Conservation (phyloP, 805 yeast genomes). For the Starmerella geochares region DNA sequence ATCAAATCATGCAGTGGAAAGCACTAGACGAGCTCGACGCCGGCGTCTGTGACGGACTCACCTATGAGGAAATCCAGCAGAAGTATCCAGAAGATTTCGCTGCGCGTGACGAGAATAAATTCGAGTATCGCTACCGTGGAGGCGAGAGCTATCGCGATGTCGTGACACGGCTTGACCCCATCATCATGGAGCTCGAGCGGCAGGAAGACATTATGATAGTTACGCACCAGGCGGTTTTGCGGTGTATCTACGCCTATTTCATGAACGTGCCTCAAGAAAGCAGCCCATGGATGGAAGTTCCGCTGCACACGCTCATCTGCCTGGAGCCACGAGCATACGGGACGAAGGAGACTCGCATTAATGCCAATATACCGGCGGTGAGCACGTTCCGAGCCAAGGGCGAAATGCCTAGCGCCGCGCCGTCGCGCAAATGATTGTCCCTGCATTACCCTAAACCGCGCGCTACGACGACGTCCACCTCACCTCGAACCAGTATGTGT, state of each 20-base stretch:
- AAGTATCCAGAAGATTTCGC: slow-evolving; percentile 87
- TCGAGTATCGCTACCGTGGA: slow-evolving; percentile 89
- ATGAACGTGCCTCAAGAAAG: slow-evolving; percentile 98
- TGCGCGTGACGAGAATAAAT: slow-evolving; percentile 92
- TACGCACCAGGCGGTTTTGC: slow-evolving; percentile 93
- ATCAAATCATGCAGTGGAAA: slow-evolving; percentile 83
- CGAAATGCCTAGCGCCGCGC: slow-evolving; percentile 35
- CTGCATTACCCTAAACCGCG: slow-evolving; percentile 1
- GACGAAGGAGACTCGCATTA: slow-evolving; percentile 77
- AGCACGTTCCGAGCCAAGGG: slow-evolving; percentile 94
- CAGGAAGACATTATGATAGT: slow-evolving; percentile 92
- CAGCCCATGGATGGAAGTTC: slow-evolving; percentile 98
- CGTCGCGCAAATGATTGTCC: slow-evolving; percentile 1
- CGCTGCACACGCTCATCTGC: slow-evolving; percentile 86
- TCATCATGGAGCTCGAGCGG: slow-evolving; percentile 95
- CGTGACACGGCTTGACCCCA: slow-evolving; percentile 88
- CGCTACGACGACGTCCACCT: background rate
- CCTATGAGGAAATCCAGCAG: slow-evolving; percentile 82
- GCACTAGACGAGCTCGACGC: slow-evolving; percentile 96
- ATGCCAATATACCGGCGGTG: slow-evolving; percentile 96
- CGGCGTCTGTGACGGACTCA: slow-evolving; percentile 94
- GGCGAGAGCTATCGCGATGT: slow-evolving; percentile 97
- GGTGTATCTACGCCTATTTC: slow-evolving; percentile 94
- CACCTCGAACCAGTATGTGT: background rate
- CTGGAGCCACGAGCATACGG: slow-evolving; percentile 92